Percentiles rank a stretch among this genome's conserved stretches.
phyloP scores from a whole-genome alignment of 2,329 filamentous ascomycete species.

The Magnaporthiopsis poae region DNA sequence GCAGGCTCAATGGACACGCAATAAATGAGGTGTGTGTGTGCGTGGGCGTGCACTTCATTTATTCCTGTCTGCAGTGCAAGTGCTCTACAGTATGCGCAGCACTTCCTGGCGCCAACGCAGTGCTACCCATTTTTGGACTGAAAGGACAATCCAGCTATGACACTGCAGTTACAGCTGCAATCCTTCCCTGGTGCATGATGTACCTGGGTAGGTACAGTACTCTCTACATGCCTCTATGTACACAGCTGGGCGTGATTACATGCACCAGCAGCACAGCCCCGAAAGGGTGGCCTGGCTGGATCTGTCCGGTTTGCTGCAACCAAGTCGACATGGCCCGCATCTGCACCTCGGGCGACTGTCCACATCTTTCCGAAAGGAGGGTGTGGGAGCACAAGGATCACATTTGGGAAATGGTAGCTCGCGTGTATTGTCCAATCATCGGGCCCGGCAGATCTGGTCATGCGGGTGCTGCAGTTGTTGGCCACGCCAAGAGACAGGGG shows the following conservation, averaged over 20 bases:
- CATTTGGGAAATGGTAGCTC: neutral
- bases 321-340: neutral
- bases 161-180: neutral
- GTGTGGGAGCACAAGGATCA: neutral
- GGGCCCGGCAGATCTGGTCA: neutral
- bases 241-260: neutral
- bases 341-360: neutral
- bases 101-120: neutral
- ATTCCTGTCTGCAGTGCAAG: neutral
- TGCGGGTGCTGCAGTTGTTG: neutral
- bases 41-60: neutral
- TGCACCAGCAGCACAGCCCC: neutral
- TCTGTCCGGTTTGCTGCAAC: neutral
- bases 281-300: neutral
- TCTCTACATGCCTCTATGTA: neutral
- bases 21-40: neutral
- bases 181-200: too few species aligned
- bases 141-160: neutral
- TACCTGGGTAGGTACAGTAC: neutral
- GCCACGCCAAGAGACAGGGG: neutral
- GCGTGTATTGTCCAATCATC: neutral
- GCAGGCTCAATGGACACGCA: neutral
- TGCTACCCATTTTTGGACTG: neutral
- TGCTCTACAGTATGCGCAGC: neutral
- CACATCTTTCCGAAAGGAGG: neutral